phyloP scores from a whole-genome alignment of 1,284 basidiomycete species.

The Exobasidium cylindrosporum region DNA sequence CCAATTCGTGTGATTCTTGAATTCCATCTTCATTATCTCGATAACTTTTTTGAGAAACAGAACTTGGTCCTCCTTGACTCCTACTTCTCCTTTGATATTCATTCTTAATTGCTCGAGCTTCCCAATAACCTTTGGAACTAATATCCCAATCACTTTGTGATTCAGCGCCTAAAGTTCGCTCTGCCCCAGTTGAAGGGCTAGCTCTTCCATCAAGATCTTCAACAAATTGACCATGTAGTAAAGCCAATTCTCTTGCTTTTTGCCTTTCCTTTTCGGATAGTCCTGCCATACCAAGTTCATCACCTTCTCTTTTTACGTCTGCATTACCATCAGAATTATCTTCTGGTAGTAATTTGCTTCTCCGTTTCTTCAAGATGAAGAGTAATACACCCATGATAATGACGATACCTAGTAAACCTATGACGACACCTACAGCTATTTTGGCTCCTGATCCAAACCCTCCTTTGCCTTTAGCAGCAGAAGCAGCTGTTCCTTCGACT shows the following conservation, averaged over 20 bases:
- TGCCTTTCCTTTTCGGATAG: conserved; percentile 17
- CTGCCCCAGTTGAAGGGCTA: background rate
- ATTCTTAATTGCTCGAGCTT: conserved; percentile 14
- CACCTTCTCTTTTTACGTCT: background rate
- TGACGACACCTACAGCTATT: conserved; percentile 42
- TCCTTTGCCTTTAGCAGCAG: conserved; percentile 10
- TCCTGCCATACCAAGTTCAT: conserved; percentile 2
- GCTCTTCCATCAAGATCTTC: conserved; percentile 11
- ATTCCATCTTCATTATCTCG: background rate
- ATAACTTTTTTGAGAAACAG: background rate
- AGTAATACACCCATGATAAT: conserved; percentile 29
- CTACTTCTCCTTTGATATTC: conserved; percentile 2
- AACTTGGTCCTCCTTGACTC: background rate
- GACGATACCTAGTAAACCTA: conserved; percentile 35
- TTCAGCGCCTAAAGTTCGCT: background rate
- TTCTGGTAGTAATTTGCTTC: background rate
- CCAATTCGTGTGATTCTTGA: background rate
- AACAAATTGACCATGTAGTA: conserved; percentile 17
- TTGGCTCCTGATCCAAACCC: conserved; percentile 31
- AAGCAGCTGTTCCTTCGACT: conserved; percentile 22
- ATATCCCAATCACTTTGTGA: conserved; percentile 14
- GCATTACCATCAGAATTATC: conserved; percentile 9
- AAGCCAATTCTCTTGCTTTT: conserved; percentile 9
- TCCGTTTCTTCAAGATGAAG: conserved; percentile 15
- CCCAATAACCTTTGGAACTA: conserved; percentile 17